phyloP scores from a whole-genome alignment of 1,284 basidiomycete species.

The Chalciporus sp. region DNA sequence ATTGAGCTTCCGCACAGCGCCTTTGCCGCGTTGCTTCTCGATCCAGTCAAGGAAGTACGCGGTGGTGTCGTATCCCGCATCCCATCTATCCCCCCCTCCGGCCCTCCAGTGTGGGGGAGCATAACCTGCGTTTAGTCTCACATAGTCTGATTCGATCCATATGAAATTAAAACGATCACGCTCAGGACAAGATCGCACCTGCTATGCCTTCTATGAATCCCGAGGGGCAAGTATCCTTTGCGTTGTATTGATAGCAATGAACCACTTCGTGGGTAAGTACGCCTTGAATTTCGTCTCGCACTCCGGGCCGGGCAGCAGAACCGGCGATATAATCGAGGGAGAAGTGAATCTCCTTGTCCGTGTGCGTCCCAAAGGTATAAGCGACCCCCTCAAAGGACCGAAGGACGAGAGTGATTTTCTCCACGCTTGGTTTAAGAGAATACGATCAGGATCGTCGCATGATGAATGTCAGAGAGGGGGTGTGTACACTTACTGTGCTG shows the following conservation, averaged over 20 bases:
- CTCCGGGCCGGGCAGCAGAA: constrained; percentile 40
- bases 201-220: constrained; percentile 76
- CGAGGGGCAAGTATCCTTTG: constrained; percentile 56
- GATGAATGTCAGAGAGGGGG: background rate
- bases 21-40: constrained; percentile 54
- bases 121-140: constrained; percentile 59
- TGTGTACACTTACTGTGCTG: constrained; percentile 50
- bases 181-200: constrained; percentile 42
- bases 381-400: constrained; percentile 69
- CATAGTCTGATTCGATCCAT: constrained; percentile 54
- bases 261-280: constrained; percentile 70
- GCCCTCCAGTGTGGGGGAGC: constrained; percentile 68
- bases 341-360: constrained; percentile 71
- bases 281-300: constrained; percentile 61
- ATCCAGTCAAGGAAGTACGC: constrained; percentile 76
- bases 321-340: constrained; percentile 62
- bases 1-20: constrained; percentile 59
- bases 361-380: constrained; percentile 55
- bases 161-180: background rate
- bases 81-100: constrained; percentile 55
- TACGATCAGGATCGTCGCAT: constrained; percentile 7
- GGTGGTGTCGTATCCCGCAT: constrained; percentile 70
- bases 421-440: constrained; percentile 44
- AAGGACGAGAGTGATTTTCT: constrained; percentile 56
- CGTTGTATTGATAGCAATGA: constrained; percentile 75